These are phyloP conservation scores for Dendrostoma leiphaemia DNA, from an alignment of 2,329 filamentous ascomycete species.

Conservation along the genomic window DNA sequence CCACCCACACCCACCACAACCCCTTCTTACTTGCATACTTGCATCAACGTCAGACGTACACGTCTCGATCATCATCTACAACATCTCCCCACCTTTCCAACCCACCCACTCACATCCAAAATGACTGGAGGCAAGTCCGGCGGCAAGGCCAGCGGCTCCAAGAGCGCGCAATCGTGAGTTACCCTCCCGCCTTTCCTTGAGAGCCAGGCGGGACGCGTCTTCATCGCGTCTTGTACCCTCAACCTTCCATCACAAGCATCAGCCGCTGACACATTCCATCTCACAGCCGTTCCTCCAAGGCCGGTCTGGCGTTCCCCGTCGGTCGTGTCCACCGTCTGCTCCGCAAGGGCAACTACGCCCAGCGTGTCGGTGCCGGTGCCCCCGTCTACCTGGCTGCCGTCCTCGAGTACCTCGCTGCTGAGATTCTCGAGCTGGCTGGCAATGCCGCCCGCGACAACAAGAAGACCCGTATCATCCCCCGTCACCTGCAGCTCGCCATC, in stretches of 20 bases:
- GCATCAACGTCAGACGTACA: conserved; percentile 25
- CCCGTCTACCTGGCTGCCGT: conserved; percentile 97
- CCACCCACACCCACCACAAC: conserved; percentile 15
- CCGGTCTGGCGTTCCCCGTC: conserved; percentile 97
- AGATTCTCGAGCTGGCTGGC: conserved; percentile 97
- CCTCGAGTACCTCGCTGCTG: conserved; percentile 96
- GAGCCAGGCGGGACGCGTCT: conserved; percentile 14
- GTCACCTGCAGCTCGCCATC: conserved; percentile 98
- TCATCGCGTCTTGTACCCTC: conserved; percentile 34
- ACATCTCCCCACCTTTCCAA: conserved; percentile 25
- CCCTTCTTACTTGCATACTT: conserved; percentile 30
- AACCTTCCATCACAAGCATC: too few relatives aligned
- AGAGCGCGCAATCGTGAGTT: conserved; percentile 98
- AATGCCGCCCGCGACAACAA: conserved; percentile 99
- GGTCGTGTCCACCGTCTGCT: conserved; percentile 99
- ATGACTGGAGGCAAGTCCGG: conserved; percentile 99
- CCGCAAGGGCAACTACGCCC: conserved; percentile 98
- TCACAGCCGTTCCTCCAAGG: conserved; percentile 98
- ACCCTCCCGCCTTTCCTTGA: background rate
- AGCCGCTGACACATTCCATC: too few relatives aligned
- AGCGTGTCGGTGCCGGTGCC: conserved; percentile 98
- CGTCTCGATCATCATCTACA: conserved; percentile 1
- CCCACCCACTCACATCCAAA: conserved; percentile 57
- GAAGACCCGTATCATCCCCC: conserved; percentile 99
- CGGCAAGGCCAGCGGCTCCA: conserved; percentile 98